Conservation (phyloP, 2,329 filamentous ascomycete species). For the Diaporthe citriasiana region DNA sequence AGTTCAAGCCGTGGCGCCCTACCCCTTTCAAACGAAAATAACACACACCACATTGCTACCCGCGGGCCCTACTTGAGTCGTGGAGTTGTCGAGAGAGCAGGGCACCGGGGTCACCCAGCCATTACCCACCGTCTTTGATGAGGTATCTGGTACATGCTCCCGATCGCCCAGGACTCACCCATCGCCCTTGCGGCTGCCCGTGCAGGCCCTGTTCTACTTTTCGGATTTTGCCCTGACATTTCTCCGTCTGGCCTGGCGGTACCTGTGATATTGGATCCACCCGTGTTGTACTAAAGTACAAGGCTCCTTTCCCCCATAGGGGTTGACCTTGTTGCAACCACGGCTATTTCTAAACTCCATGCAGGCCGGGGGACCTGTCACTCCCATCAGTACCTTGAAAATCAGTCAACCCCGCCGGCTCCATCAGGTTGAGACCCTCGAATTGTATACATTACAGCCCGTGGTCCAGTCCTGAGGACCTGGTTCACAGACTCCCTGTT, state of each 20-base stretch:
- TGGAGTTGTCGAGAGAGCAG: constrained; percentile 53
- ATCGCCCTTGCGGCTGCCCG: constrained; percentile 51
- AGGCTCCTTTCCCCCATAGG: constrained; percentile 52
- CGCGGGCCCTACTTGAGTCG: constrained; percentile 54
- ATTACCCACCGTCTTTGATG: constrained; percentile 57
- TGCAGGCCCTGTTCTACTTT: constrained; percentile 58
- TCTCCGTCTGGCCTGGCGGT: constrained; percentile 60
- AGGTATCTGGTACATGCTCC: constrained; percentile 56
- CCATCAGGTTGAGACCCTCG: constrained; percentile 53
- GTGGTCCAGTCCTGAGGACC: constrained; percentile 32
- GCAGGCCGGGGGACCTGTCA: constrained; percentile 57
- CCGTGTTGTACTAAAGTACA: constrained; percentile 60
- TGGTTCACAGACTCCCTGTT: background rate
- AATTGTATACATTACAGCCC: constrained; percentile 41
- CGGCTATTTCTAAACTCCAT: constrained; percentile 57
- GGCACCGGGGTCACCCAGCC: constrained; percentile 50
- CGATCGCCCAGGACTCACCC: constrained; percentile 44
- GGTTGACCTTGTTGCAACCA: constrained; percentile 57
- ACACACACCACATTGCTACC: constrained; percentile 47
- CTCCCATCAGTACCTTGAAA: constrained; percentile 54
- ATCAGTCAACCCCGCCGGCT: constrained; percentile 58
- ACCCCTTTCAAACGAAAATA: constrained; percentile 41
- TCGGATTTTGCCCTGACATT: constrained; percentile 62
- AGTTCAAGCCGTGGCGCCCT: constrained; percentile 42
- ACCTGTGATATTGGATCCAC: constrained; percentile 63